Base-by-base conservation (phyloP, 1,139 yeast species). In the Ogataea hybrid region DNA sequence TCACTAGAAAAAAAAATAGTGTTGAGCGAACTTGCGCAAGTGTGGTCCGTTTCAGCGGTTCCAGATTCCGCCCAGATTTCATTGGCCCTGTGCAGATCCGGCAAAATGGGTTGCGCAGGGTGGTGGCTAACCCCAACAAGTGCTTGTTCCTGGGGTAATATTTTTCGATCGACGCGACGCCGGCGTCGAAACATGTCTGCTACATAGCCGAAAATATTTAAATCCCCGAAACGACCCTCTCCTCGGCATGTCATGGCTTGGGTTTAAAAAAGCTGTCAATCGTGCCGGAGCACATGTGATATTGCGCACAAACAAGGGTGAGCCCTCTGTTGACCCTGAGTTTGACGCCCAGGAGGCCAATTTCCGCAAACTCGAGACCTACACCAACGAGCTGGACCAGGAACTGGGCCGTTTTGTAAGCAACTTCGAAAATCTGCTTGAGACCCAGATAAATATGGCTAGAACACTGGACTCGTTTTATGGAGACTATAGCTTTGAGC, bases 281-380 rank as follows among this genome's bases (percentile, higher is more conserved):
- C 61, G 82, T 47, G 82, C 83, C 0, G 81, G 82, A 1, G 69
- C 77, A 33, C 81, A 74, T 55, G 79, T 77, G 10, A 65, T 73
- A 63, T 57, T 75, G 52, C 74, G 73, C 50, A 66, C 79, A 0
- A 77, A 78, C n/a, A 75, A 72, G 43, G 45, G 50, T 12, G 78
- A 75, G 37, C 70, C 69, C 42, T 64, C 77, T 2, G 60, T 67
- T 3, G 83, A 77, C 51, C 55, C 61, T 25, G 79, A 74, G 48
- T 77, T 65, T 48, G 79, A 76, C 37, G 66, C 64, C 45, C 77
- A 71, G 49, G 80, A 75, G 51, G 66, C 68, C 42, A 62, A 78
- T 46, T 77, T 65, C 58, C 61, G 65, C 30, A 59, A 64, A 27
- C 68, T 76, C 69, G 79, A 76, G 17, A 60, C 64, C 42, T 64